Evolutionary conservation across 305 asterid species (phyloP), one percentile per base, ranked within the genome.

Genomic region (Caryopteris hybrid): DNA sequence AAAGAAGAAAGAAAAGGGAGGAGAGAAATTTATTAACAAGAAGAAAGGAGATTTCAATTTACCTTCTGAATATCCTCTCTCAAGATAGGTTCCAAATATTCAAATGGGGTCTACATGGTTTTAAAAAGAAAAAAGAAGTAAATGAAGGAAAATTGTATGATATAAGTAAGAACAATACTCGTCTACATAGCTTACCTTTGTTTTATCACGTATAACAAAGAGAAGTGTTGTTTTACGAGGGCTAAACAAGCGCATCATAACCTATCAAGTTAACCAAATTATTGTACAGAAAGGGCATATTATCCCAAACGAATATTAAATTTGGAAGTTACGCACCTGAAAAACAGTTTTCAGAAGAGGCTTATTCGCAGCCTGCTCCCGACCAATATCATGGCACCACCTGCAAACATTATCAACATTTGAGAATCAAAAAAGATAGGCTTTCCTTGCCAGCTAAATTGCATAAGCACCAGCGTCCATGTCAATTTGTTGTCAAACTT

Each of bases 361-460:
- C 72, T 63, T 87, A 74, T 85, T 89, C 33, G 95, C 85, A 76
- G 95, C 92, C 10, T 89, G 90, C 80, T 87, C 95, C 17, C 92
- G 81, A 22, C 96, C 96, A 69, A 87, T 81, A 61, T 89, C 96
- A 65, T 84, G 90, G 69, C 95, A 85, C 96, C 94, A 89, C 79
- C 96, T 89, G 69, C 62, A 71, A 39, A 72, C 46, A 62, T 27
- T 16, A 54, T 38, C 17, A 69, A 54, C 34, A 61, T 18, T 54
- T 16, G 42, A 66, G 51, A 55, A 61, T 52, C 27, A 48, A 45
- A 76, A 22, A 18, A 41, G 0, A 5, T 5, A 18, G n/a, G n/a
- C 13, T 45, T 27, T 46, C 16, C 20, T 31, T 58, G 2, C 41
- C 54, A 60, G 14, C 22, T 36, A 63, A 56, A 16, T 36, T 52